phyloP scores from a whole-genome alignment of 768 basidiomycete genomes.

The Boletus insuetus region DNA sequence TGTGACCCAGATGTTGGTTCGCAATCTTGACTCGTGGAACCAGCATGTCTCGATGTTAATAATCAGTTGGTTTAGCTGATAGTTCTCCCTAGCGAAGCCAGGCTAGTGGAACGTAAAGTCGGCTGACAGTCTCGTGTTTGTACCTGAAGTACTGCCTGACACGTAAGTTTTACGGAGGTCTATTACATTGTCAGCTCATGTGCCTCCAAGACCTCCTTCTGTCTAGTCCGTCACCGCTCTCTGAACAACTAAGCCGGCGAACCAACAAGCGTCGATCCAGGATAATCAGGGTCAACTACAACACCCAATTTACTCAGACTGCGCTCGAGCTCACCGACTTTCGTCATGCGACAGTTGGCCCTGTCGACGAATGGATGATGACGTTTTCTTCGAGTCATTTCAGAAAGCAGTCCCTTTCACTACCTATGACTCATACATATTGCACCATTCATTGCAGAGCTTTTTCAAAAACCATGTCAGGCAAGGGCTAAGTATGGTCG shows the following conservation, averaged over 20 bases:
- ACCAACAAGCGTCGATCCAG: background rate
- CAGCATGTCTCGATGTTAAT: too few relatives aligned
- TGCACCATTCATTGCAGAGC: constrained; percentile 8
- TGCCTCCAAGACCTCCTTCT: background rate
- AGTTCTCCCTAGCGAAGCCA: too few relatives aligned
- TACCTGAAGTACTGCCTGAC: too few relatives aligned
- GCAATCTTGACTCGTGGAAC: too few relatives aligned
- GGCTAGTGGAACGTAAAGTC: too few relatives aligned
- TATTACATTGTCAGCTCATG: too few relatives aligned
- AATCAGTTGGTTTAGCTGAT: too few relatives aligned
- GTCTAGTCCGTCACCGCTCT: background rate
- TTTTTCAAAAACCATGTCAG: constrained; percentile 4
- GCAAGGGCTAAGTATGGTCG: background rate
- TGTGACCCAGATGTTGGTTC: too few relatives aligned
- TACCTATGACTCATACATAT: constrained; percentile 17
- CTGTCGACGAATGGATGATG: background rate
- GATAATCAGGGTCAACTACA: constrained; percentile 2
- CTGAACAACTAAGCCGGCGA: background rate
- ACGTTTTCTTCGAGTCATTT: constrained; percentile 4
- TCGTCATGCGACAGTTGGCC: background rate
- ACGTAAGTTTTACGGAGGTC: too few relatives aligned
- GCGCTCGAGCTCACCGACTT: background rate
- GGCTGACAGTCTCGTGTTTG: too few relatives aligned
- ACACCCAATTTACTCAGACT: constrained; percentile 1
- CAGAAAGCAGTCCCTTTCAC: constrained; percentile 8